Percentiles rank a stretch among this genome's conserved stretches.
phyloP scores from a whole-genome alignment of 352 stramenopile species.

The Pythium scleroteichum region DNA sequence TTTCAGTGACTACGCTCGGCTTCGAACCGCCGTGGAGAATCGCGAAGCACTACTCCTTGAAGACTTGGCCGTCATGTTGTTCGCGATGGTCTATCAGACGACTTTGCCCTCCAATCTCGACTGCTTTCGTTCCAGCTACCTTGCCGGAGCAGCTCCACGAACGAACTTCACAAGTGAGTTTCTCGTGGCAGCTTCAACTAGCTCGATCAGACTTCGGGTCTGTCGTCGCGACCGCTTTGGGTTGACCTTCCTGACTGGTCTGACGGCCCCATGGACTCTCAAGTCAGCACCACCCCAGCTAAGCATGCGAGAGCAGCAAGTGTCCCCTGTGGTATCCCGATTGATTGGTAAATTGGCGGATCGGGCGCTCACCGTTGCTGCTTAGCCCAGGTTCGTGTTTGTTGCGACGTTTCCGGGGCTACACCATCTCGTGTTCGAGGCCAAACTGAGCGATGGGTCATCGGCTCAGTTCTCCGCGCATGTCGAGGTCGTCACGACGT shows the following conservation, averaged over 20 bases:
- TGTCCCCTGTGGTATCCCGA: conserved; percentile 7
- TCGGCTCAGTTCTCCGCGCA: not conserved
- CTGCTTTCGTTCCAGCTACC: conserved; percentile 15
- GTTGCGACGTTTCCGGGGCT: not conserved
- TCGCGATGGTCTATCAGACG: conserved; percentile 14
- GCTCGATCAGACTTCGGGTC: not conserved
- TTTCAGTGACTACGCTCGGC: not conserved
- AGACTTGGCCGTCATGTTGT: conserved; percentile 22
- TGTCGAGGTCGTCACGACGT: not conserved
- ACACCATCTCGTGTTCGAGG: conserved; percentile 15
- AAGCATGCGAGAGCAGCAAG: not conserved
- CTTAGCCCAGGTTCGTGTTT: conserved; percentile 21
- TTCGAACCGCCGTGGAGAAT: no score
- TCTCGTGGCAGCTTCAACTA: not conserved
- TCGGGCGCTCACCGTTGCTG: not conserved
- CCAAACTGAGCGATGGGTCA: not conserved
- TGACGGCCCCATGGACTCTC: not conserved
- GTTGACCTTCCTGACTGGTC: not conserved
- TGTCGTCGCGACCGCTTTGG: conserved; percentile 10
- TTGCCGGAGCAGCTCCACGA: not conserved
- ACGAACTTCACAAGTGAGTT: conserved; percentile 12
- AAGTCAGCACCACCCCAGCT: not conserved
- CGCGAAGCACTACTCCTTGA: conserved; percentile 15
- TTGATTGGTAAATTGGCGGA: no score
- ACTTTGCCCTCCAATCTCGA: conserved; percentile 21